Percentiles rank a stretch among this genome's conserved stretches.
Conservation (phyloP, 2,329 filamentous ascomycete genomes). For the Blastomyces gilchristii region DNA sequence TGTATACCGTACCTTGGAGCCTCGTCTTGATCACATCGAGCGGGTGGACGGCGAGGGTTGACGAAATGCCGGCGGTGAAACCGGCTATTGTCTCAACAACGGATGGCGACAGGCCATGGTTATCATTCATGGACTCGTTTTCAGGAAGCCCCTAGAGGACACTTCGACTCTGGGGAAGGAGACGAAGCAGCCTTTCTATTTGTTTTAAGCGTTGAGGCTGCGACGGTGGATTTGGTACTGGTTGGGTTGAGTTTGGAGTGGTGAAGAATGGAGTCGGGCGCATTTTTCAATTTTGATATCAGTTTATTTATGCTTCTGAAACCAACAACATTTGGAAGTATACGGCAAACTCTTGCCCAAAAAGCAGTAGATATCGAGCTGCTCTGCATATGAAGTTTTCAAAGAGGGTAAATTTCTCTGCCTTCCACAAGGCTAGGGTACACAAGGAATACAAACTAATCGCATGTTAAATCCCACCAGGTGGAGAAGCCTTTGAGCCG, state of each 20-base stretch:
- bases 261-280: neutral
- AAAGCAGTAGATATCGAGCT: neutral
- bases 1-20: conserved; percentile 59
- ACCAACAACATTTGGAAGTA: neutral
- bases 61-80: conserved; percentile 75
- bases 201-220: neutral
- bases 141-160: neutral
- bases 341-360: neutral
- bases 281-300: neutral
- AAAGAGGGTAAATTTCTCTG: too few relatives aligned
- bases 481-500: neutral
- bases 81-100: conserved; percentile 81
- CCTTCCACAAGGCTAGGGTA: neutral
- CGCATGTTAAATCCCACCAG: neutral
- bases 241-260: neutral
- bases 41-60: conserved; percentile 80
- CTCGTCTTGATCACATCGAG: conserved; percentile 95
- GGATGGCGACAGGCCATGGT: conserved; percentile 58
- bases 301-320: neutral
- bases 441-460: neutral
- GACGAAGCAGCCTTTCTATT: neutral
- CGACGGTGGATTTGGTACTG: neutral
- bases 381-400: neutral
- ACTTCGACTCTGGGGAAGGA: neutral
- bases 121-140: conserved; percentile 33